Percentiles rank a stretch among this genome's conserved stretches.
These are phyloP conservation scores for Phaeolepiota aurea DNA, from an alignment of 768 basidiomycete genomes.

Conservation along the genomic window DNA sequence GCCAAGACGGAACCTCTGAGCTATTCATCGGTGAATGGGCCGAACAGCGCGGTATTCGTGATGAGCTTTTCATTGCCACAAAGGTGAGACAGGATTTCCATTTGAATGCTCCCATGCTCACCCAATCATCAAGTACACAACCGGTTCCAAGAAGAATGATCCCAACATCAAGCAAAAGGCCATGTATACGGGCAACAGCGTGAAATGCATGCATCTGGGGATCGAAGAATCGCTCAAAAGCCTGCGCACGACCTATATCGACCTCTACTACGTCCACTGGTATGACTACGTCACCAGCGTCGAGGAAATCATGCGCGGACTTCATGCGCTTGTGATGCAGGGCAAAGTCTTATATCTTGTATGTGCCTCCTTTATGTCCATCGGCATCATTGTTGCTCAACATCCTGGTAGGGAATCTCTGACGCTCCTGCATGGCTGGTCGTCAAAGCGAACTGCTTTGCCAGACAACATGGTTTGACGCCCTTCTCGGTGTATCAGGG, in stretches of 20 bases:
- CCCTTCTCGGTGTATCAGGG: slow-evolving; percentile 52
- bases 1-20: slow-evolving; percentile 52
- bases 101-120: neutral
- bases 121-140: slow-evolving; percentile 17
- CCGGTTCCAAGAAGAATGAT: slow-evolving; percentile 19
- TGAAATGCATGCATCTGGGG: slow-evolving; percentile 33
- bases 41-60: slow-evolving; percentile 31
- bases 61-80: slow-evolving; percentile 39
- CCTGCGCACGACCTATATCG: slow-evolving; percentile 36
- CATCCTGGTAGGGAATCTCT: slow-evolving; percentile 21
- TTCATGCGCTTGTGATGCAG: slow-evolving; percentile 40
- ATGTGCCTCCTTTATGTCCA: neutral
- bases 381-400: neutral
- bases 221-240: slow-evolving; percentile 36
- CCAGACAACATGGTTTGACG: slow-evolving; percentile 35
- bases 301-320: slow-evolving; percentile 47
- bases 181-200: slow-evolving; percentile 38
- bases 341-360: slow-evolving; percentile 46
- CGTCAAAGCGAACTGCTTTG: slow-evolving; percentile 39
- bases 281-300: slow-evolving; percentile 48
- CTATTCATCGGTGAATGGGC: slow-evolving; percentile 46
- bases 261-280: slow-evolving; percentile 37
- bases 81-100: slow-evolving; percentile 25
- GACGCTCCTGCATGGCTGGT: slow-evolving; percentile 44
- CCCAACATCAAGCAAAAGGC: slow-evolving; percentile 20